A percentile compares a stretch with the other conserved stretches of the same genome.
These are phyloP conservation scores for Periconia sp. DNA, from an alignment of 2,329 filamentous ascomycete species.

Conservation along the genomic window DNA sequence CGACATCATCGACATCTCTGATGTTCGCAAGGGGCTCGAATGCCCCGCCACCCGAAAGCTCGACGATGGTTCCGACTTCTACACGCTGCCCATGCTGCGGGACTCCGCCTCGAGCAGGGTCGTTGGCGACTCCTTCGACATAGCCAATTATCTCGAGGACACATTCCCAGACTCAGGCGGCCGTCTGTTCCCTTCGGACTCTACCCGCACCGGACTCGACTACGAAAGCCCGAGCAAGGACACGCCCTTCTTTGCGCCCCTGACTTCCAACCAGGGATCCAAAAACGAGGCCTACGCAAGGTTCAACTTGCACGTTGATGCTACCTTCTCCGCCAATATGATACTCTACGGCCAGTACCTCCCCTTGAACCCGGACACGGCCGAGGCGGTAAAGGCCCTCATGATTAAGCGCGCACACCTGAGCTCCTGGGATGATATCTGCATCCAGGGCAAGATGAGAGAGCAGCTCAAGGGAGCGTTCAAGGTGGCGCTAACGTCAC, in stretches of 20 bases:
- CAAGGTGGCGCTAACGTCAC: constrained; percentile 46
- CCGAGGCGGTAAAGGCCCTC: constrained; percentile 52
- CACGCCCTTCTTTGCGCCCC: constrained; percentile 35
- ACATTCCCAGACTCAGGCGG: constrained; percentile 56
- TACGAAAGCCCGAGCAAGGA: constrained; percentile 43
- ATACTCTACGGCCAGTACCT: constrained; percentile 50
- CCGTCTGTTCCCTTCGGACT: constrained; percentile 56
- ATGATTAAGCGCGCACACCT: constrained; percentile 56
- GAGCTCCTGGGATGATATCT: constrained; percentile 53
- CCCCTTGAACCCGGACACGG: constrained; percentile 59
- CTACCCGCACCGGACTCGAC: constrained; percentile 44
- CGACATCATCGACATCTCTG: constrained; percentile 57
- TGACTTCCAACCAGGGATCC: constrained; percentile 46
- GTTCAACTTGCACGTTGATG: constrained; percentile 64
- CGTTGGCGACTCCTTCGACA: constrained; percentile 70
- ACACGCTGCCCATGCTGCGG: constrained; percentile 65
- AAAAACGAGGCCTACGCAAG: constrained; percentile 38
- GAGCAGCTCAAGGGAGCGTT: constrained; percentile 50
- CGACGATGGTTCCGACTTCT: constrained; percentile 63
- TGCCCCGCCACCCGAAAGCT: constrained; percentile 60
- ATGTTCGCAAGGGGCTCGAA: constrained; percentile 55
- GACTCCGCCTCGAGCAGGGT: constrained; percentile 51
- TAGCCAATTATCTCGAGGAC: constrained; percentile 65
- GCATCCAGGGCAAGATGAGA: constrained; percentile 46
- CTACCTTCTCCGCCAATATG: constrained; percentile 57